Base-by-base conservation (phyloP, 2,329 filamentous ascomycete species). In the Thermothelomyces thermophilus region DNA sequence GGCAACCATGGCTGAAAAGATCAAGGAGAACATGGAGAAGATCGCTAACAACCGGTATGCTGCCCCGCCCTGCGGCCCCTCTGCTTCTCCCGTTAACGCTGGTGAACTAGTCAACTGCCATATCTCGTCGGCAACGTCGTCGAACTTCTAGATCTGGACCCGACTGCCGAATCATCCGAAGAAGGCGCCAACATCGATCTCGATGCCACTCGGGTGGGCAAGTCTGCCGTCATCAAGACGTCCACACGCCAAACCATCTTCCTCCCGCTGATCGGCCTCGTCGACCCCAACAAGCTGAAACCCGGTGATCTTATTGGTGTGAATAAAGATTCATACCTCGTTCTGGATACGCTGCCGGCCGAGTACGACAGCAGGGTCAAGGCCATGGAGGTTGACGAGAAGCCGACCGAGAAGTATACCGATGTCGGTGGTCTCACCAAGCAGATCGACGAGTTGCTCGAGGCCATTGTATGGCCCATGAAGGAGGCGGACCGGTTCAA, bases 381-480 rank as follows among this genome's bases (percentile, higher is more conserved):
- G 76, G 94, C 94, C 31, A 98, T 98, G 93, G 94, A 98, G 74
- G 93, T 98, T 7, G 93, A 98, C 64, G 94, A 98, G 79, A 98
- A 98, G 77, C 94, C 93, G 9, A 97, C 90, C 34, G 93, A 98
- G 72, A 95, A 97, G 73, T 98, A 98, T 73, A 93, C 85, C 48
- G 93, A 98, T 73, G 94, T 98, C 13, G 93, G 93, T 72, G 93
- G 93, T 45, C 71, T 98, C 62, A 90, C 96, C 72, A 98, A 98
- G 74, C 93, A 98, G 75, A 98, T 98, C 65, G 91, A 96, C 69
- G 94, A 98, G 73, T 79, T 98, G 48, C 90, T 98, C 8, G 93
- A 98, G 73, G 93, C 93, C 49, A 93, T 98, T 43, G 93, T 98
- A 26, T 97, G 91, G 91, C 93, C 93, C 2, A 98, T 98, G 93